Base-by-base conservation (phyloP, 108 stramenopile genomes). In the Cyclotella distinguenda region DNA sequence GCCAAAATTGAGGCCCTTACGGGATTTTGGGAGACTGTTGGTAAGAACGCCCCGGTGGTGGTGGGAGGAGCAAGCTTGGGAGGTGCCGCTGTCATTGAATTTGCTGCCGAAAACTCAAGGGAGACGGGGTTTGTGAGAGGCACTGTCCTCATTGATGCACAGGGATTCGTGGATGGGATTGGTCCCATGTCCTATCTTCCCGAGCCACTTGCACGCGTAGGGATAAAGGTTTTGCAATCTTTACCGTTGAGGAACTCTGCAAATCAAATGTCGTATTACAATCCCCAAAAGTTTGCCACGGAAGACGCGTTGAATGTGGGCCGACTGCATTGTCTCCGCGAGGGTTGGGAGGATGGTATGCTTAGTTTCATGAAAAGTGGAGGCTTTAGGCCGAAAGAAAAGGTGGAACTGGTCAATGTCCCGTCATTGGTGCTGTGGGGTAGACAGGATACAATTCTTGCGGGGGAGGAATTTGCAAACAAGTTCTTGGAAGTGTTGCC, bases 361-460 rank as follows among this genome's bases (percentile, higher is more conserved):
- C 79, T 95, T 11, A 69, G 68, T 39, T 95, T 87, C 54, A 92
- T 97, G 90, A 64, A 76, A 45, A 77, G 76, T 42, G 93, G 96
- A 7, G 96, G 96, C 11, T 96, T 94, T 74, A 64, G 83, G 0
- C 89, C 91, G n/a, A 86, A 86, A 16, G 26, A 56, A 1, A 90
- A 91, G 63, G 86, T 97, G 22, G 34, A 84, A 1, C 53, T 42
- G 22, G 85, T 93, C 51, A 64, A 72, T 26, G 77, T 77, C 1
- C 86, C 87, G 9, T 59, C 87, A 3, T 68, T 95, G 18, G 84
- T 97, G 1, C 55, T 97, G n/a, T 97, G 96, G 96, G 96, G 96
- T 8, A 74, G 88, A 22, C 80, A 95, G 30, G 97, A 96, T 82
- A 88, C 84, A n/a, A 95, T 96, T 67, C 64, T 96, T 60, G 89